phyloP scores from a whole-genome alignment of 2,329 filamentous ascomycete genomes.

The Rhytidhysteron rufulum region DNA sequence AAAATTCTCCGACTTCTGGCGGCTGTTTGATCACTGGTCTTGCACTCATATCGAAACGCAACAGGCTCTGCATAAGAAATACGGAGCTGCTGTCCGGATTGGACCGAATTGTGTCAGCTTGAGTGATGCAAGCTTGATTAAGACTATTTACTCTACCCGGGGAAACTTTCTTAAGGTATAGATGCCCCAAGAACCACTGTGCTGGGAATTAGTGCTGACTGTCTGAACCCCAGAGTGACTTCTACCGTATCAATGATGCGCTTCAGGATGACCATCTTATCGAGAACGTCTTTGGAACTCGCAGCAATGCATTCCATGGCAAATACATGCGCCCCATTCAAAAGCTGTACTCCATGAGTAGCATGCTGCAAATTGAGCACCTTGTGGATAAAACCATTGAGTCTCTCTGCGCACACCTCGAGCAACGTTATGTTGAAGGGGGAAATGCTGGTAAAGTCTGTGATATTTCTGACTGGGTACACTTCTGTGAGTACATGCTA shows the following conservation, averaged over 20 bases:
- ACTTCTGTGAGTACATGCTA: conserved; percentile 22
- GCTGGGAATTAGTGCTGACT: not conserved
- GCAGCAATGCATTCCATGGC: conserved; percentile 26
- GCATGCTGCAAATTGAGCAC: conserved; percentile 21
- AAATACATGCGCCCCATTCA: conserved; percentile 22
- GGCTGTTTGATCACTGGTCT: conserved; percentile 23
- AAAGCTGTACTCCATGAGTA: conserved; percentile 25
- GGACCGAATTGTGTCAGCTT: conserved; percentile 28
- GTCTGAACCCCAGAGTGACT: conserved; percentile 21
- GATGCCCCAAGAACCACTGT: too few relatives aligned
- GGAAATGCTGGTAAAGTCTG: conserved; percentile 22
- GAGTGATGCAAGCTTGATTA: conserved; percentile 24
- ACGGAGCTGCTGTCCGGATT: conserved; percentile 25
- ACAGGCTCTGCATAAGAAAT: conserved; percentile 22
- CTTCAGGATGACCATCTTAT: conserved; percentile 26
- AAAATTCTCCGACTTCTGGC: conserved; percentile 30
- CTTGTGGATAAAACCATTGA: conserved; percentile 23
- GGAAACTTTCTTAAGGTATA: conserved; percentile 28
- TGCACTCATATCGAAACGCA: conserved; percentile 28
- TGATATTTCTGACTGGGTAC: conserved; percentile 31
- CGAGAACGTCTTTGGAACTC: conserved; percentile 29
- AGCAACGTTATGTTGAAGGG: conserved; percentile 21
- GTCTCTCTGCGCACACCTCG: conserved; percentile 19
- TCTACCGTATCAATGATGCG: conserved; percentile 31
- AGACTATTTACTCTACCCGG: conserved; percentile 29